Evolutionary conservation across 2,329 filamentous ascomycete species (phyloP).

Genomic region (Pseudogymnoascus verrucosus): DNA sequence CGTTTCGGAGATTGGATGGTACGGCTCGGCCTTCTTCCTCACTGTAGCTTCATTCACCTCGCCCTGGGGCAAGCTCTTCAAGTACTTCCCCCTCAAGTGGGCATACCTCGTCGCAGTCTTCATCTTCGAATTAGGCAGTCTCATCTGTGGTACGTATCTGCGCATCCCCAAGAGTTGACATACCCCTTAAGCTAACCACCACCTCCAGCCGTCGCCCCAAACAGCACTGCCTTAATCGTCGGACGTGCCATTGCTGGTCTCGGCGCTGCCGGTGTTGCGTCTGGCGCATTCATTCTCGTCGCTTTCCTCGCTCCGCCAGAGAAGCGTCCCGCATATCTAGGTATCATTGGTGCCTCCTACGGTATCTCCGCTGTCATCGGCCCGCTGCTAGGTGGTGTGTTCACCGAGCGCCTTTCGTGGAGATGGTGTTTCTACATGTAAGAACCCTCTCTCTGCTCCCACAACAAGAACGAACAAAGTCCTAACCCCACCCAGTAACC

Average conservation of each 20-base stretch:
- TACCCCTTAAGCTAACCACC: not conserved
- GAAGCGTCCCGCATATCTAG: conserved; percentile 29
- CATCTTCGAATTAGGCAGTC: conserved; percentile 31
- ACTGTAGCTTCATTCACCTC: conserved; percentile 27
- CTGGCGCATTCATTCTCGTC: conserved; percentile 36
- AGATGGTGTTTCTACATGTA: conserved; percentile 34
- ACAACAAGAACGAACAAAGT: not conserved
- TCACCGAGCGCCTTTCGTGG: conserved; percentile 32
- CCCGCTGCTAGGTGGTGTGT: conserved; percentile 31
- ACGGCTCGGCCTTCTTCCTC: conserved; percentile 29
- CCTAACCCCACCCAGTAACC: conserved; percentile 28
- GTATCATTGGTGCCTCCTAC: conserved; percentile 25
- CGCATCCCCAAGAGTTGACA: not conserved
- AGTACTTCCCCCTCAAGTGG: conserved; percentile 24
- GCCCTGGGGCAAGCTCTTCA: conserved; percentile 16
- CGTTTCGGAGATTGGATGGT: conserved; percentile 24
- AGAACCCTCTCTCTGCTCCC: not conserved
- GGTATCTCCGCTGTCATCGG: conserved; percentile 26
- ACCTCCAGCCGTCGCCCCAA: conserved; percentile 23
- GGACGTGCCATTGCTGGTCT: conserved; percentile 28
- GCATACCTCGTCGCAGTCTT: conserved; percentile 27
- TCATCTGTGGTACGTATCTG: conserved; percentile 26
- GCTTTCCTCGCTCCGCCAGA: conserved; percentile 26
- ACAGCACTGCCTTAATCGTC: conserved; percentile 29
- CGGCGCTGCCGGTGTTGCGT: conserved; percentile 26